Percentiles rank a stretch among this genome's conserved stretches.
Evolutionary conservation across 257 asterid genomes (phyloP).

Genomic region (Knoxia roxburghii): DNA sequence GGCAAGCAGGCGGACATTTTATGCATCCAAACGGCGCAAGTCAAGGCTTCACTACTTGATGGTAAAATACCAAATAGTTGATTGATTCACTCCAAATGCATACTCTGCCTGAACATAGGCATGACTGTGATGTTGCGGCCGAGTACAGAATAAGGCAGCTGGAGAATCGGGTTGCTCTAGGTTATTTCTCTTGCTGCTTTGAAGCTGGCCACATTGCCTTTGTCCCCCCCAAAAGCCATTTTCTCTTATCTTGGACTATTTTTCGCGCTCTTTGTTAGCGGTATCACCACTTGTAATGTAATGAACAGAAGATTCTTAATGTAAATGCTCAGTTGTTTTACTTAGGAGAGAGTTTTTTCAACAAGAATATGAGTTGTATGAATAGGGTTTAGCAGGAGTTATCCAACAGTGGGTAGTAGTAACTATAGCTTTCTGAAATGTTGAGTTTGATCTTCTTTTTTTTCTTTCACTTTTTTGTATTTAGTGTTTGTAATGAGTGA

Average conservation of each 20-base stretch:
- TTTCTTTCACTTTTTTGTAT: conserved; percentile 12
- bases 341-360: conserved; percentile 26
- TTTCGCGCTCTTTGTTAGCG: conserved; percentile 9
- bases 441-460: neutral
- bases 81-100: conserved; percentile 1
- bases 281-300: conserved; percentile 19
- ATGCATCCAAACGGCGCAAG: conserved; percentile 48
- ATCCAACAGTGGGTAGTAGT: conserved; percentile 24
- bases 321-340: conserved; percentile 48
- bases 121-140: conserved; percentile 5
- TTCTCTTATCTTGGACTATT: neutral
- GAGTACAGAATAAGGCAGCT: conserved; percentile 17
- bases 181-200: conserved; percentile 8
- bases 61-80: conserved; percentile 3
- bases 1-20: conserved; percentile 69
- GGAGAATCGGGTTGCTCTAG: conserved; percentile 6
- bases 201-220: neutral
- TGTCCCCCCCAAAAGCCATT: neutral
- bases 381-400: conserved; percentile 13
- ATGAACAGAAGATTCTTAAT: conserved; percentile 32
- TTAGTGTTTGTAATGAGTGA: conserved; percentile 16
- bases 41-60: conserved; percentile 4
- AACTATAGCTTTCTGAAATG: conserved; percentile 20
- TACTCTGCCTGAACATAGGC: conserved; percentile 16
- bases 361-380: conserved; percentile 30